phyloP scores from a whole-genome alignment of 1,284 basidiomycete species.

The Laetiporus sulphureus region DNA sequence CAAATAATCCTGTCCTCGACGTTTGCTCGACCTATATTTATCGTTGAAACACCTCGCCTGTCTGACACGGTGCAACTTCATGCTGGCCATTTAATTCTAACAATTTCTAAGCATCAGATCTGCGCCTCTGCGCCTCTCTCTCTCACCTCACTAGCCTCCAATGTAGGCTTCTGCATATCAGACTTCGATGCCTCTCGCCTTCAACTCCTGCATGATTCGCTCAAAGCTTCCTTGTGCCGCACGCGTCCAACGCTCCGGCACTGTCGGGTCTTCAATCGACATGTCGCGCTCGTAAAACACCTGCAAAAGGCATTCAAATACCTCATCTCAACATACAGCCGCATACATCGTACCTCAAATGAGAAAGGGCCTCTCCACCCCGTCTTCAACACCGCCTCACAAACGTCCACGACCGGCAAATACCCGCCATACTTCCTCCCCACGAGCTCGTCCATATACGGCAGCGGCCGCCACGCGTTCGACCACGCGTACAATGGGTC shows the following conservation, averaged over 20 bases:
- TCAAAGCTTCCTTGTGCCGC: slow-evolving; percentile 18
- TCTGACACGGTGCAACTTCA: too few relatives aligned
- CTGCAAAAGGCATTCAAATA: slow-evolving; percentile 7
- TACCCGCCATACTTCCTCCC: slow-evolving; percentile 16
- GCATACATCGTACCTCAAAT: slow-evolving; percentile 21
- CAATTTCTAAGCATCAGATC: too few relatives aligned
- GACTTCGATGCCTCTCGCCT: slow-evolving; percentile 11
- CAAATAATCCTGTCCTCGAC: too few relatives aligned
- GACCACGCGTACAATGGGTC: slow-evolving; percentile 24
- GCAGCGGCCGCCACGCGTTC: slow-evolving; percentile 24
- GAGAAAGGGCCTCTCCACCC: slow-evolving; percentile 27
- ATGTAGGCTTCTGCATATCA: too few relatives aligned
- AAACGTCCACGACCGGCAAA: slow-evolving; percentile 24
- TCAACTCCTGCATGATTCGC: slow-evolving; percentile 12
- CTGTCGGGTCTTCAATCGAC: slow-evolving; percentile 15
- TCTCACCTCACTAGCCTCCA: too few relatives aligned
- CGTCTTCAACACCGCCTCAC: slow-evolving; percentile 22
- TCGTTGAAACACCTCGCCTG: too few relatives aligned
- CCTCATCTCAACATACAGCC: background rate
- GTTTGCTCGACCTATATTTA: too few relatives aligned
- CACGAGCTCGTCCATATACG: slow-evolving; percentile 18
- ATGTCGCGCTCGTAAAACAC: slow-evolving; percentile 25
- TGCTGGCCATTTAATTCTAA: too few relatives aligned
- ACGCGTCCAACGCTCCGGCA: slow-evolving; percentile 22
- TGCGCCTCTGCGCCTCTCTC: too few relatives aligned